Evolutionary conservation across 2,329 filamentous ascomycete species (phyloP), one percentile per base, ranked within the genome.

Genomic region (Diaporthe destruens): DNA sequence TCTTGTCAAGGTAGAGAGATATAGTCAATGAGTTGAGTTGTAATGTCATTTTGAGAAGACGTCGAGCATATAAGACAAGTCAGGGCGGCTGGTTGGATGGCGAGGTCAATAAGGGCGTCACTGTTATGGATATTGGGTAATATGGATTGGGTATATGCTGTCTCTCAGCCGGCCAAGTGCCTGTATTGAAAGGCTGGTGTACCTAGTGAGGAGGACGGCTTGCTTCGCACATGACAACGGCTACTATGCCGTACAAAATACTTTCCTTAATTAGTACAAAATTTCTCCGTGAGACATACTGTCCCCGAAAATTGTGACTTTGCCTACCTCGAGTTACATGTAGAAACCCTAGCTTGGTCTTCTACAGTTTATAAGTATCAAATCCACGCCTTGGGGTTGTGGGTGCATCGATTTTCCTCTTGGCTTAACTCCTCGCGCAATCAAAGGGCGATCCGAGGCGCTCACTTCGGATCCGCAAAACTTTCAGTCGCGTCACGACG

Each of bases 11-110:
- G 93, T 90, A 0, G 93, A 84, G 93, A 84, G 2, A 93, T 86
- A 2, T 89, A 87, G 6, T 88, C 87, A 1, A 93, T 85, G 0
- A 93, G 82, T 75, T 88, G 91, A 93, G 82, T 75, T 88, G 91
- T 3, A 90, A 92, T 2, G 42, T 1, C 4, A 8, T 6, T 32
- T 2, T 23, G 59, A 25, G 6, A 7, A 18, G 3, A 14, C 1
- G 0, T 42, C 25, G 9, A 20, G 42, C 6, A 16, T n/a, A 6
- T 23, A 9, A 32, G 42, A 32, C 23, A 18, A 32, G 57, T 32
- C 57, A 11, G 59, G 20, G 44, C 11, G 25, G 29, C 20, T 14
- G 12, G 6, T 42, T 14, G 39, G 39, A 51, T 29, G 20, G 29
- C 11, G n/a, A 42, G 18, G n/a, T 9, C 34, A 18, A 36, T 20